A percentile compares a stretch with the other conserved stretches of the same genome.
These are phyloP conservation scores for Apiotrichum veenhuisii DNA, from an alignment of 1,284 basidiomycete species.

Conservation along the genomic window DNA sequence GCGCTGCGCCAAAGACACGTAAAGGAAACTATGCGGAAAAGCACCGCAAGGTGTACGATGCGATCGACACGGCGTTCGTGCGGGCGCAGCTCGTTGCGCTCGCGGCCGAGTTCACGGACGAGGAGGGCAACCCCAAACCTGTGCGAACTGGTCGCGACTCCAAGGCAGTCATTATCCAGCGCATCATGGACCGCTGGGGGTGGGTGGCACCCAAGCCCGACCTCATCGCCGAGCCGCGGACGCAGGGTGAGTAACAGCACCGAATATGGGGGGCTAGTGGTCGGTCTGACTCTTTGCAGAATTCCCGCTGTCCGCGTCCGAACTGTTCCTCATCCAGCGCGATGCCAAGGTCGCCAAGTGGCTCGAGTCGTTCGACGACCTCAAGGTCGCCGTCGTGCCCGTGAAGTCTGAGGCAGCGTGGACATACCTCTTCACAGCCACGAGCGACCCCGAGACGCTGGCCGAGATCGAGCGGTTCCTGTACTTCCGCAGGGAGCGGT, in stretches of 20 bases:
- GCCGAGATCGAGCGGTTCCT: slow-evolving; percentile 2
- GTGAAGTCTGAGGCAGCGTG: background rate
- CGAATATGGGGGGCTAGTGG: background rate
- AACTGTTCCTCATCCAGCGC: slow-evolving; percentile 23
- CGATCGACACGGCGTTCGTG: slow-evolving; percentile 22
- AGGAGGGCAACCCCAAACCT: background rate
- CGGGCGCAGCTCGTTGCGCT: slow-evolving; percentile 16
- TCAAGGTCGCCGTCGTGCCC: slow-evolving; percentile 1
- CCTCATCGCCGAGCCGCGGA: background rate
- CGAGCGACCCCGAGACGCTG: background rate
- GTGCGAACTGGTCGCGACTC: background rate
- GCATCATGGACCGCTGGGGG: slow-evolving; percentile 18
- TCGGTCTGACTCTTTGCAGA: background rate
- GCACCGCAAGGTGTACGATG: background rate
- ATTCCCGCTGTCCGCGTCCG: slow-evolving; percentile 8
- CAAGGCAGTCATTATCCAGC: slow-evolving; percentile 5
- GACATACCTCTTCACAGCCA: background rate
- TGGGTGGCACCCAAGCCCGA: slow-evolving; percentile 8
- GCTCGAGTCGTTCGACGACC: background rate
- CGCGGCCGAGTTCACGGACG: slow-evolving; percentile 2
- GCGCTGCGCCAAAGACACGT: background rate
- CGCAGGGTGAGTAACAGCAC: background rate
- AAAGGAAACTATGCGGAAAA: background rate
- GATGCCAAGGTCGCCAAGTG: slow-evolving; percentile 1
- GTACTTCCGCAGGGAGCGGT: too few relatives aligned